Conservation (phyloP, 108 stramenopile species). For the Pseudonitzschia delicatissima region DNA sequence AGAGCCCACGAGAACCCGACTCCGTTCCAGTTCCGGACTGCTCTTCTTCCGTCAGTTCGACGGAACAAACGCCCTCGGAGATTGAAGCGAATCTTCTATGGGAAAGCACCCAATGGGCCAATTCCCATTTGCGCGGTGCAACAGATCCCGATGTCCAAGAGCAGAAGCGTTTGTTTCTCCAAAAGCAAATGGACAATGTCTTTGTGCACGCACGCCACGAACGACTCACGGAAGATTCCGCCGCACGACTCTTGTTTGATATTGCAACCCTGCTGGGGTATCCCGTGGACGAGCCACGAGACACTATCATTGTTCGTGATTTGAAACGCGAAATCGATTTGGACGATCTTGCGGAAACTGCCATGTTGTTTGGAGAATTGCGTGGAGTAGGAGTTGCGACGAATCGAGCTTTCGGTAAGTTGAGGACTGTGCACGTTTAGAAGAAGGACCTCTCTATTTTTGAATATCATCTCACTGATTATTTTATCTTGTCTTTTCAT, state of each 20-base stretch:
- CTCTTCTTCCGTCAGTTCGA: conserved; percentile 18
- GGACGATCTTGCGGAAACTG: conserved; percentile 1
- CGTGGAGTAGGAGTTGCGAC: conserved; percentile 17
- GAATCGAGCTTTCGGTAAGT: conserved; percentile 25
- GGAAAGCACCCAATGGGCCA: conserved; percentile 33
- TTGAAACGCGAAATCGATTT: conserved; percentile 2
- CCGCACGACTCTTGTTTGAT: conserved; percentile 23
- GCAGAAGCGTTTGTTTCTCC: conserved; percentile 20
- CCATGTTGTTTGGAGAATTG: conserved; percentile 25
- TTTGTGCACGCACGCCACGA: conserved; percentile 37
- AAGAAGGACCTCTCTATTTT: not conserved
- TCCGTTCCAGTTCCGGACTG: not conserved
- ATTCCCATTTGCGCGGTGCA: not conserved
- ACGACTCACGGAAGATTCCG: conserved; percentile 20
- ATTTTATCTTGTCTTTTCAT: not conserved
- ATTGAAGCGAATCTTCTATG: conserved; percentile 36
- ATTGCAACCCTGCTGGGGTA: conserved; percentile 34
- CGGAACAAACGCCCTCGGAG: conserved; percentile 11
- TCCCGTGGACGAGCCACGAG: conserved; percentile 9
- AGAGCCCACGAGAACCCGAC: not conserved
- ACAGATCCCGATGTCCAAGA: conserved; percentile 19
- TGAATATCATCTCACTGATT: not conserved
- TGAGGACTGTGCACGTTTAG: not conserved
- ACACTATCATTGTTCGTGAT: conserved; percentile 28
- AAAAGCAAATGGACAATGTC: conserved; percentile 28